phyloP scores from a whole-genome alignment of 192 early-diverging fungal species.

The Coemansia sp. region DNA sequence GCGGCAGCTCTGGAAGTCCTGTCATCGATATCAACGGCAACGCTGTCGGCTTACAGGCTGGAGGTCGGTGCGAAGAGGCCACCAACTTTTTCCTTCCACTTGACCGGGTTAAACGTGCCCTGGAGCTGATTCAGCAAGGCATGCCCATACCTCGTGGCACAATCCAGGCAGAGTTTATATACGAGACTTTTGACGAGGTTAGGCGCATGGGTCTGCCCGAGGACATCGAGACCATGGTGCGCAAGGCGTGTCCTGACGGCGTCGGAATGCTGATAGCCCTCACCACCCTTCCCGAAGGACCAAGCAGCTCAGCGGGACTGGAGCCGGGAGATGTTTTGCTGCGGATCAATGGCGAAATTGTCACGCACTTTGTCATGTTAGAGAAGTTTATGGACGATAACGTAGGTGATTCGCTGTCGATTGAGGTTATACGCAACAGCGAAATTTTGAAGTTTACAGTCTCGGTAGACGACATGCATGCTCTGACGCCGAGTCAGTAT shows the following conservation, averaged over 20 bases:
- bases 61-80: conserved; percentile 68
- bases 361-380: conserved; percentile 73
- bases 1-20: conserved; percentile 77
- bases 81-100: conserved; percentile 78
- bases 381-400: conserved; percentile 66
- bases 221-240: conserved; percentile 65
- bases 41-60: conserved; percentile 75
- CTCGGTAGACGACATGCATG: conserved; percentile 70
- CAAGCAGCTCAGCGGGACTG: conserved; percentile 59
- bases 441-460: conserved; percentile 52
- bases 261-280: conserved; percentile 72
- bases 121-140: conserved; percentile 61
- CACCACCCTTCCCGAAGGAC: conserved; percentile 68
- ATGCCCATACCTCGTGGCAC: conserved; percentile 70
- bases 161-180: conserved; percentile 72
- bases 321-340: conserved; percentile 77
- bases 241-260: conserved; percentile 63
- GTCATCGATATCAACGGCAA: conserved; percentile 76
- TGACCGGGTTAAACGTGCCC: conserved; percentile 70
- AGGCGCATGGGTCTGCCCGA: conserved; percentile 70
- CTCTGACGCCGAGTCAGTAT: conserved; percentile 79
- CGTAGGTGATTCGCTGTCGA: conserved; percentile 54
- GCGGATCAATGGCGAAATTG: conserved; percentile 61
- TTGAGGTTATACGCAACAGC: conserved; percentile 65
- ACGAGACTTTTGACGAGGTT: conserved; percentile 71